These are phyloP conservation scores for Dothistroma pini DNA, from an alignment of 2,329 filamentous ascomycete species.

Conservation along the genomic window DNA sequence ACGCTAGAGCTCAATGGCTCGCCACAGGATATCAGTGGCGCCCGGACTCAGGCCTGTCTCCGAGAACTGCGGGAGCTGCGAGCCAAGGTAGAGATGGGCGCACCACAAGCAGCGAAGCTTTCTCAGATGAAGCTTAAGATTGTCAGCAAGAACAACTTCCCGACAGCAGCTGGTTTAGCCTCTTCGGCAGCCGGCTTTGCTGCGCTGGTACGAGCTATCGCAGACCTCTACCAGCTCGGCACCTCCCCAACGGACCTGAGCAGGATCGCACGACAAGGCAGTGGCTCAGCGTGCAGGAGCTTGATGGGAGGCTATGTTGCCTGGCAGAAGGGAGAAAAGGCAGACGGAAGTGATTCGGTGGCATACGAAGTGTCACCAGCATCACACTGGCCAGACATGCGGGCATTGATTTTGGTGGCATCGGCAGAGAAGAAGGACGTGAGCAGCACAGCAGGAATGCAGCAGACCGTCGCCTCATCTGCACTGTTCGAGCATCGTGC, in stretches of 20 bases:
- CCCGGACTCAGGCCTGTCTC: slow-evolving; percentile 92
- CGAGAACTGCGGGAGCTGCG: slow-evolving; percentile 77
- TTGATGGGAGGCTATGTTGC: slow-evolving; percentile 95
- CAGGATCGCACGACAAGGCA: slow-evolving; percentile 86
- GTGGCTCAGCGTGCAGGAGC: slow-evolving; percentile 88
- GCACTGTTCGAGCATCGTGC: slow-evolving; percentile 79
- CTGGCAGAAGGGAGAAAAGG: slow-evolving; percentile 75
- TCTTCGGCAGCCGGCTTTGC: slow-evolving; percentile 64
- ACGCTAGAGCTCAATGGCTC: slow-evolving; percentile 80
- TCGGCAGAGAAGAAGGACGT: slow-evolving; percentile 96
- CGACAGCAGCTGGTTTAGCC: slow-evolving; percentile 85
- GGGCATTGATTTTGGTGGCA: slow-evolving; percentile 84
- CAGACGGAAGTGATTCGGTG: slow-evolving; percentile 79
- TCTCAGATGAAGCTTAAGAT: slow-evolving; percentile 74
- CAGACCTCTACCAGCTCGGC: slow-evolving; percentile 83
- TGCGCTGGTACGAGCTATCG: slow-evolving; percentile 74
- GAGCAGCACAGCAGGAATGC: slow-evolving; percentile 90
- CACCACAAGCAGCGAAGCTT: slow-evolving; percentile 76
- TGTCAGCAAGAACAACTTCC: slow-evolving; percentile 98
- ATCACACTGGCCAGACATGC: slow-evolving; percentile 93
- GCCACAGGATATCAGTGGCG: slow-evolving; percentile 77
- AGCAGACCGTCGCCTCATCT: slow-evolving; percentile 89
- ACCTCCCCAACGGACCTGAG: slow-evolving; percentile 73
- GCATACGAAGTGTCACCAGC: slow-evolving; percentile 86
- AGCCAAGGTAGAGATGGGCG: slow-evolving; percentile 65